A percentile compares a stretch with the other conserved stretches of the same genome.
These are phyloP conservation scores for Septoria petroselini DNA, from an alignment of 2,329 filamentous ascomycete species.

Conservation along the genomic window DNA sequence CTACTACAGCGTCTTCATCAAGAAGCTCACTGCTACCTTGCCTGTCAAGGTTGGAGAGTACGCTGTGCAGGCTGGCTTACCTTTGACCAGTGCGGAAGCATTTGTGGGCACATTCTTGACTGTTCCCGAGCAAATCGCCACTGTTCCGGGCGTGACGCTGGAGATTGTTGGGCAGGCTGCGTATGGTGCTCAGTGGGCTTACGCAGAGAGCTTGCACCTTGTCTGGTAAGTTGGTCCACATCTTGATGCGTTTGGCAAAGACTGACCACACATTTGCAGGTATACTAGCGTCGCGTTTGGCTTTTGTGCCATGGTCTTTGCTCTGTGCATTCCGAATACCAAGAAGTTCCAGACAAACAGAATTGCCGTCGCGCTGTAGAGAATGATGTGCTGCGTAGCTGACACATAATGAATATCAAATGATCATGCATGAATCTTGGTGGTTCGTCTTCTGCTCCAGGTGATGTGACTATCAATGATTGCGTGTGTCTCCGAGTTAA, in stretches of 20 bases:
- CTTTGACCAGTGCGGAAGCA: conserved; percentile 16
- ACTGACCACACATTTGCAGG: conserved; percentile 16
- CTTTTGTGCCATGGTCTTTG: conserved; percentile 24
- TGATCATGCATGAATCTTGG: too few relatives aligned
- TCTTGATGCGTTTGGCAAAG: neutral
- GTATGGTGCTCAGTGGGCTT: conserved; percentile 26
- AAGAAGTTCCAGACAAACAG: conserved; percentile 29
- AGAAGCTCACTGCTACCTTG: conserved; percentile 27
- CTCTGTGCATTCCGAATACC: conserved; percentile 26
- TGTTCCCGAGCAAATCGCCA: conserved; percentile 14
- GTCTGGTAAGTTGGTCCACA: conserved; percentile 21
- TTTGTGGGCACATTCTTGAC: conserved; percentile 28
- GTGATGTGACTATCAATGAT: too few relatives aligned
- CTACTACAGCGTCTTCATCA: conserved; percentile 35
- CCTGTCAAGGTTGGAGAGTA: conserved; percentile 26
- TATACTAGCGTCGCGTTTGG: conserved; percentile 29
- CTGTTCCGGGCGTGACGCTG: conserved; percentile 26
- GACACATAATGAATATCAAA: too few relatives aligned
- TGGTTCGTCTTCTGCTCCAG: too few relatives aligned
- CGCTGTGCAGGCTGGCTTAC: conserved; percentile 28
- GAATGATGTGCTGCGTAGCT: neutral
- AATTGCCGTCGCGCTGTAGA: conserved; percentile 27
- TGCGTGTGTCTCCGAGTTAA: too few relatives aligned
- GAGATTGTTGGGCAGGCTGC: conserved; percentile 20
- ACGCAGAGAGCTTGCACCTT: conserved; percentile 26